Percentiles rank a stretch among this genome's conserved stretches.
phyloP scores from a whole-genome alignment of 2,329 filamentous ascomycete species.

The Colletotrichum spaethianum region DNA sequence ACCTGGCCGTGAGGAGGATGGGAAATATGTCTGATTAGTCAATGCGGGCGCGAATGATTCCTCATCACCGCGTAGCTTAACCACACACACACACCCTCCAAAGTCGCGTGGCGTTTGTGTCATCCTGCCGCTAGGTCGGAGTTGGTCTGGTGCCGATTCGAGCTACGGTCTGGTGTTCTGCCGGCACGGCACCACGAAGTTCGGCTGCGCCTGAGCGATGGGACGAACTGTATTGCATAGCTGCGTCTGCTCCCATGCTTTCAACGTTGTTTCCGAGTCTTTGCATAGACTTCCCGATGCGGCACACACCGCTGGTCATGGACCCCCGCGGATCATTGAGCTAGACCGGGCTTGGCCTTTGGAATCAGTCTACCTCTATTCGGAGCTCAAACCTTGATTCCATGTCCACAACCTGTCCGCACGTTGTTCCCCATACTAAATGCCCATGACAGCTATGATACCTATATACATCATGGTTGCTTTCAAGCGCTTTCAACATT shows the following conservation, averaged over 20 bases:
- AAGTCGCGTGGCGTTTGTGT: conserved; percentile 16
- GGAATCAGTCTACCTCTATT: conserved; percentile 29
- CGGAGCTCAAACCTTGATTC: not conserved
- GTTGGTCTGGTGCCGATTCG: conserved; percentile 20
- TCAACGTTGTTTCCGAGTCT: conserved; percentile 5
- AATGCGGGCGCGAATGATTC: conserved; percentile 20
- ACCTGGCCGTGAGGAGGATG: not conserved
- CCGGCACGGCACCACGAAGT: not conserved
- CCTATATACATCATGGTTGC: not conserved
- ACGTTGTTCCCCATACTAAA: not conserved
- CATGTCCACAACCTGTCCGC: not conserved
- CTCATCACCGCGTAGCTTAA: conserved; percentile 23
- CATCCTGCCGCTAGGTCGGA: conserved; percentile 28
- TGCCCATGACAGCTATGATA: not conserved
- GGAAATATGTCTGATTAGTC: conserved; percentile 12
- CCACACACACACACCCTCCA: not conserved
- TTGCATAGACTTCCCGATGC: conserved; percentile 2
- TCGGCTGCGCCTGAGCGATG: not conserved
- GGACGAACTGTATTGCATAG: not conserved
- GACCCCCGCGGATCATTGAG: conserved; percentile 11
- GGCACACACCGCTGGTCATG: conserved; percentile 25
- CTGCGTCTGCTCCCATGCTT: conserved; percentile 16
- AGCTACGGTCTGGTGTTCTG: not conserved
- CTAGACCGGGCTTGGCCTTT: conserved; percentile 25
- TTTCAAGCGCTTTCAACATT: not conserved